phyloP scores from a whole-genome alignment of 2,329 filamentous ascomycete species.

The Alternaria burnsii region DNA sequence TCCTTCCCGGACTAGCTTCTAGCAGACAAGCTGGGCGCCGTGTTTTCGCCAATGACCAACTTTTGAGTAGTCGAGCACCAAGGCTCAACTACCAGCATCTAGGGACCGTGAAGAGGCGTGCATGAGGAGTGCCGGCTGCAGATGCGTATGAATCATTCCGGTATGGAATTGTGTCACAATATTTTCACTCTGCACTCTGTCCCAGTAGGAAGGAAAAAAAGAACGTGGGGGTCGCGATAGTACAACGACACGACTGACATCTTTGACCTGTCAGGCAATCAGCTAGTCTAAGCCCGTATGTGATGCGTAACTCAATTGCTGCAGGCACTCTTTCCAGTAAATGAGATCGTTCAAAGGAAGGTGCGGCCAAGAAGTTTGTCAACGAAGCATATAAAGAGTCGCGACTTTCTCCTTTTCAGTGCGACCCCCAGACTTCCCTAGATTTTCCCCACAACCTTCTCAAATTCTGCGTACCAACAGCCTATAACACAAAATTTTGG shows the following conservation, averaged over 20 bases:
- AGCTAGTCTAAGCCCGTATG: background rate
- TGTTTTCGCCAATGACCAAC: background rate
- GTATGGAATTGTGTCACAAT: background rate
- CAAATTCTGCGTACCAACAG: background rate
- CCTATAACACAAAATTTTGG: background rate
- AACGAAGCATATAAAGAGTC: slow-evolving; percentile 23
- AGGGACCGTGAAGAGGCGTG: background rate
- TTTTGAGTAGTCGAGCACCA: background rate
- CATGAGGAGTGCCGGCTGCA: background rate
- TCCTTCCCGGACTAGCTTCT: background rate
- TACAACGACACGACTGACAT: background rate
- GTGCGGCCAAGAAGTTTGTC: background rate
- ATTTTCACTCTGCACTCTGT: background rate
- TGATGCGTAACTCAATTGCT: background rate
- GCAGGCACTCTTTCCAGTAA: background rate
- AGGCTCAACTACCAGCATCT: background rate
- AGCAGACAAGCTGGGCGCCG: background rate
- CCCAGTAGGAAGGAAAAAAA: background rate
- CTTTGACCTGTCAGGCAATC: background rate
- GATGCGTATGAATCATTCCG: background rate
- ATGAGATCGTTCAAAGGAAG: background rate
- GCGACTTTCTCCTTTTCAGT: slow-evolving; percentile 1
- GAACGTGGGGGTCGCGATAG: background rate
- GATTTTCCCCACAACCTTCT: slow-evolving; percentile 8
- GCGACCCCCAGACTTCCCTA: slow-evolving; percentile 16